Conservation (phyloP, 148 eudicot genomes). For the Bassia scoparia region DNA sequence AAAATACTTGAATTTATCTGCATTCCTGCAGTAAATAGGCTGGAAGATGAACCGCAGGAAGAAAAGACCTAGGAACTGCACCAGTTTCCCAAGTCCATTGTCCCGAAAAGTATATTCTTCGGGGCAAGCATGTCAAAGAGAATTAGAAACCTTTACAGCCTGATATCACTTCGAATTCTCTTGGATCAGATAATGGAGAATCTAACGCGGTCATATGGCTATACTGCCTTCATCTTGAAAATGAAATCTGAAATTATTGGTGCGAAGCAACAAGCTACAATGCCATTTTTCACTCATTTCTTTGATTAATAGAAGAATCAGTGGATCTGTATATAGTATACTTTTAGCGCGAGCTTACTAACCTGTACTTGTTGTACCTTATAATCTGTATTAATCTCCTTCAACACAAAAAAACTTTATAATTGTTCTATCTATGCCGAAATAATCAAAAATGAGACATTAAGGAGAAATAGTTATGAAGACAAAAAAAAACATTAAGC, state of each 20-base stretch:
- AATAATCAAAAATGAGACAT: no score
- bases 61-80: conserved; percentile 21
- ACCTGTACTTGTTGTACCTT: no score
- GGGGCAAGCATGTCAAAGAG: conserved; percentile 34
- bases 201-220: conserved; percentile 31
- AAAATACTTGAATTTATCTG: conserved; percentile 25
- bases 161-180: conserved; percentile 30
- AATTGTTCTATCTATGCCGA: no score
- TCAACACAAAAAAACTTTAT: no score
- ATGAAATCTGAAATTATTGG: conserved; percentile 28
- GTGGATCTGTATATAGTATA: no score
- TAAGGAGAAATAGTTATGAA: no score
- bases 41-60: conserved; percentile 32
- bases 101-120: conserved; percentile 30
- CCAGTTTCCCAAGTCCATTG: conserved; percentile 26
- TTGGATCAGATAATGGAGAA: conserved; percentile 30
- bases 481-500: no score
- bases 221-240: conserved; percentile 35
- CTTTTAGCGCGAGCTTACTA: no score
- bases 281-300: no score
- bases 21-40: conserved; percentile 13
- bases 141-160: conserved; percentile 27
- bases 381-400: no score
- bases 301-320: no score
- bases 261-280: conserved; percentile 31